These are phyloP conservation scores for Colletotrichum chrysophilum DNA, from an alignment of 2,329 filamentous ascomycete species.

Conservation along the genomic window DNA sequence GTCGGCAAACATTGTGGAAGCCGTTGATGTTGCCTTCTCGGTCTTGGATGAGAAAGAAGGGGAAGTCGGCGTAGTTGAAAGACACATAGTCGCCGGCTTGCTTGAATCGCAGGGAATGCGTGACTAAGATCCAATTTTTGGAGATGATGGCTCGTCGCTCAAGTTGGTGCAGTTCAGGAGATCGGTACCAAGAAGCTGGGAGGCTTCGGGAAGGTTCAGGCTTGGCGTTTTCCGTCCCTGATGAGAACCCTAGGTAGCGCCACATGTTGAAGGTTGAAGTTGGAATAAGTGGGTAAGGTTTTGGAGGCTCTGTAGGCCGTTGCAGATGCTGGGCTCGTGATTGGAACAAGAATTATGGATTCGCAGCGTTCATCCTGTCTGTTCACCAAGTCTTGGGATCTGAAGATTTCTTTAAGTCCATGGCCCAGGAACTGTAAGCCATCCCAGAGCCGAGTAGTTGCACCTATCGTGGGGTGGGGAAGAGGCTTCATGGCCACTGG, in stretches of 20 bases:
- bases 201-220: constrained; percentile 23
- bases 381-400: background rate
- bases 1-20: constrained; percentile 26
- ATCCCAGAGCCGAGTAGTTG: background rate
- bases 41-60: constrained; percentile 26
- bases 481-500: background rate
- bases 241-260: constrained; percentile 10
- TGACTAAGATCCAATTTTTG: constrained; percentile 35
- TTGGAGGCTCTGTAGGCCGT: background rate
- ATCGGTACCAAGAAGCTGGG: constrained; percentile 28
- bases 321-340: background rate
- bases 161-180: constrained; percentile 41
- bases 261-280: background rate
- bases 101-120: constrained; percentile 24
- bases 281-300: background rate
- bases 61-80: constrained; percentile 25
- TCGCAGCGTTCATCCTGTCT: background rate
- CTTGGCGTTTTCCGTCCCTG: background rate
- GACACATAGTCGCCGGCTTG: constrained; percentile 23
- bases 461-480: constrained; percentile 5
- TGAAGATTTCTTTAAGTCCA: background rate
- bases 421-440: background rate
- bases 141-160: constrained; percentile 45
- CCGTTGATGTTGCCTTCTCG: constrained; percentile 24
- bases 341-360: background rate